phyloP scores from a whole-genome alignment of 495 filamentous ascomycete genomes.

The Talaromyces thailandensis region DNA sequence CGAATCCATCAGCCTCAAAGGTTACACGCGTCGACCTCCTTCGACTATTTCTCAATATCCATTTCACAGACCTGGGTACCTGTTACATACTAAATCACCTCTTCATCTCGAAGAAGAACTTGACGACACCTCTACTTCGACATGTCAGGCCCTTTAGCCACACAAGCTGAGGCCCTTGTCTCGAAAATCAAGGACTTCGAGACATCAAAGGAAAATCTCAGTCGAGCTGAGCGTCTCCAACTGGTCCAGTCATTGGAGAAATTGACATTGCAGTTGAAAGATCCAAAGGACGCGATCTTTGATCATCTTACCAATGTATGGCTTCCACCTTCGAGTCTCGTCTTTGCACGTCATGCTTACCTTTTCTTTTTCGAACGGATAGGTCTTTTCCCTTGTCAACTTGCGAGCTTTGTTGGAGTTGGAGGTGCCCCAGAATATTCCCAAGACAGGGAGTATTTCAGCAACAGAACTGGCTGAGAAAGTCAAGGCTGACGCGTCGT shows the following conservation, averaged over 20 bases:
- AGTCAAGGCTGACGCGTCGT: conserved; percentile 9
- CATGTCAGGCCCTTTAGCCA: background rate
- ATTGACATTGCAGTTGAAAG: conserved; percentile 11
- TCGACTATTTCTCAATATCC: background rate
- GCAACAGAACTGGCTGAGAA: conserved; percentile 12
- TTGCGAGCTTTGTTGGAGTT: conserved; percentile 13
- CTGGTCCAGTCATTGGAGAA: conserved; percentile 12
- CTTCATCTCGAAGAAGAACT: background rate
- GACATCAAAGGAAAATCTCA: conserved; percentile 5
- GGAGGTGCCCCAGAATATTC: conserved; percentile 12
- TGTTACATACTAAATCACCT: background rate
- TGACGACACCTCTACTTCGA: background rate
- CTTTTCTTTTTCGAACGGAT: background rate
- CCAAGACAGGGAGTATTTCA: conserved; percentile 10
- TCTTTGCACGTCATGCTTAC: background rate
- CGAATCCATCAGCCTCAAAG: background rate
- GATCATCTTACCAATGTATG: conserved; percentile 12
- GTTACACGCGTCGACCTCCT: background rate
- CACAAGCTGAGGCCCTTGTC: conserved; percentile 12
- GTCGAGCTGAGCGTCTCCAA: conserved; percentile 8
- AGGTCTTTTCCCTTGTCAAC: conserved; percentile 4
- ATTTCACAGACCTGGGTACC: background rate
- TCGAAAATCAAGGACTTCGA: conserved; percentile 10
- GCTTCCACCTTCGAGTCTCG: background rate
- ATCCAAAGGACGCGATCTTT: conserved; percentile 15